Base-by-base conservation (phyloP, 192 early-diverging fungal genomes). In the Haplosporangium gracile region DNA sequence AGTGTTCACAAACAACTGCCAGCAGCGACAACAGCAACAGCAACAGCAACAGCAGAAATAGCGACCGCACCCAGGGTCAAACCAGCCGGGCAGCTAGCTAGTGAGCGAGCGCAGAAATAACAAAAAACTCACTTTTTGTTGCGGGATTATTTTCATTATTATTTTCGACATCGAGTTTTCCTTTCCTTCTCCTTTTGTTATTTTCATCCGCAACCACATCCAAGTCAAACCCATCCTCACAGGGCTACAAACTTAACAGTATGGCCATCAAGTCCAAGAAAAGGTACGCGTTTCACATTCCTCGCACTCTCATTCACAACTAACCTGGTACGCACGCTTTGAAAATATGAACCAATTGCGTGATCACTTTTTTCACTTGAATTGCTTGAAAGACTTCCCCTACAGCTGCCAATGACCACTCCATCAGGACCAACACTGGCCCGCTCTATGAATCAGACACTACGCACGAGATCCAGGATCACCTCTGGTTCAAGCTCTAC, bases 191-290 rank as follows among this genome's bases (percentile, higher is more conserved):
- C n/a, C 55, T 53, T 53, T 65, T 65, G 29, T 74, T 49, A 49
- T 72, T 22, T 60, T 36, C 70, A 53, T 74, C 69, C 40, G 69
- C 40, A 40, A 4, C 22, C 69, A 42, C 60, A 34, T 74, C 24
- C 71, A 65, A 65, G 60, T 65, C 60, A 65, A 11, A 3, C 13
- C 29, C 60, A 65, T 32, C 60, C 60, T 13, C 60, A 32, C 60
- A 65, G 26, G 60, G 29, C 29, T 32, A 34, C 26, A 45, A 5
- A 39, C 42, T 22, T 29, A 10, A 8, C 26, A 18, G 10, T 42
- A 82, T 82, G 81, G 81, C 81, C 29, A 60, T 77, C 34, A 82
- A 82, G 81, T 45, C 81, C 47, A 82, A 82, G 60, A 82, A 82
- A 77, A 82, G 81, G 81, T 82, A 77, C 26, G 20, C 26, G 13